phyloP scores from a whole-genome alignment of 208 protist genomes.

The Leishmania mexicana region DNA sequence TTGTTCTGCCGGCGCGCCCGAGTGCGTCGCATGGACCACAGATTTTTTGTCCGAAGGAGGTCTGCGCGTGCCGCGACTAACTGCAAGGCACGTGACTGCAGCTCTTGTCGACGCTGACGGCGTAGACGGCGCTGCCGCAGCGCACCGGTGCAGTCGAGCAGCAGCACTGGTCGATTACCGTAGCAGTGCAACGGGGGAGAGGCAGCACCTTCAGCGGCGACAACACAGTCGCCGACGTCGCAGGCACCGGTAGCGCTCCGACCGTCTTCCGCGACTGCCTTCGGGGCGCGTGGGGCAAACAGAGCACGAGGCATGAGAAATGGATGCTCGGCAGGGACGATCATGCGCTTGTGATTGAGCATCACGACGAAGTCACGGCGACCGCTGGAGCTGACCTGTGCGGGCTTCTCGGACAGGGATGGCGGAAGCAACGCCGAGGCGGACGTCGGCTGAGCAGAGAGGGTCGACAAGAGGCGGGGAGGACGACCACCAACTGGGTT shows the following conservation, averaged over 20 bases:
- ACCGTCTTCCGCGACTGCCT: neutral
- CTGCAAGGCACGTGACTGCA: neutral
- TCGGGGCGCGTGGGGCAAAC: conserved; percentile 2
- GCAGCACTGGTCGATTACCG: conserved; percentile 24
- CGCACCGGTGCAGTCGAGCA: conserved; percentile 34
- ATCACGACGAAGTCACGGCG: conserved; percentile 14
- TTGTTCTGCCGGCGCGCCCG: conserved; percentile 5
- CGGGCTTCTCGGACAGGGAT: neutral
- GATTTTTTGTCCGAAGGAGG: neutral
- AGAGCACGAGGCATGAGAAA: conserved; percentile 16
- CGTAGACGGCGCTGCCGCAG: conserved; percentile 15
- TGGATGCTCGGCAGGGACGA: conserved; percentile 8
- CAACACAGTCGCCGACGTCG: neutral
- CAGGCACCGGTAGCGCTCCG: neutral
- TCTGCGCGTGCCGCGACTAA: conserved; percentile 14
- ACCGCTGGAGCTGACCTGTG: neutral
- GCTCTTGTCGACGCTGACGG: conserved; percentile 8
- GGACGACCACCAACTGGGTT: neutral
- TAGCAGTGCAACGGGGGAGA: conserved; percentile 3
- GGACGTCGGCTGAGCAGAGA: neutral
- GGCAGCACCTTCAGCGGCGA: neutral
- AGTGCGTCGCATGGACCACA: conserved; percentile 12
- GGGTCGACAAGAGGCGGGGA: neutral
- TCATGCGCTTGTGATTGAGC: conserved; percentile 23
- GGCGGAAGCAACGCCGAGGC: neutral